A percentile compares a stretch with the other conserved stretches of the same genome.
phyloP scores from a whole-genome alignment of 768 basidiomycete genomes.

The Lactarius deliciosus region DNA sequence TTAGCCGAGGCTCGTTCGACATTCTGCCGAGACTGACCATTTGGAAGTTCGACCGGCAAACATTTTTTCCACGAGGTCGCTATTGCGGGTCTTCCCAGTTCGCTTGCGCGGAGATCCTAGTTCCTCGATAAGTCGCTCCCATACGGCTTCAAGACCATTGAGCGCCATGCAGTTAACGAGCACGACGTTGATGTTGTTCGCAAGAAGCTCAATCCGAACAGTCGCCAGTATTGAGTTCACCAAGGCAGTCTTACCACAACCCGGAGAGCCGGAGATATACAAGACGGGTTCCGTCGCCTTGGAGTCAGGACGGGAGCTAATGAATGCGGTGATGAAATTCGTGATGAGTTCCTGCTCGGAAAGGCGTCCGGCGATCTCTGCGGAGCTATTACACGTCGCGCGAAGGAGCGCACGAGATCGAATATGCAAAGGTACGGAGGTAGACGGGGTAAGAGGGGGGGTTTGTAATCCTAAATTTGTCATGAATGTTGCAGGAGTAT shows the following conservation, averaged over 20 bases:
- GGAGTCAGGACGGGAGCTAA: constrained; percentile 36
- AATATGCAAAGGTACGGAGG: constrained; percentile 47
- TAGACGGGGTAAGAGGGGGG: constrained; percentile 61
- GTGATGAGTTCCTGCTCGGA: constrained; percentile 57
- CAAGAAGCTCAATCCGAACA: constrained; percentile 39
- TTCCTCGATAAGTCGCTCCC: constrained; percentile 65
- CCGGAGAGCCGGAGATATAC: constrained; percentile 92
- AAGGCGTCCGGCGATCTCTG: constrained; percentile 66
- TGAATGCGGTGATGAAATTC: constrained; percentile 59
- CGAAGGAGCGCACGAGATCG: constrained; percentile 72
- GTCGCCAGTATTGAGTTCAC: constrained; percentile 60
- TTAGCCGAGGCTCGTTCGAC: constrained; percentile 27
- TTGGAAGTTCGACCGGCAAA: constrained; percentile 47
- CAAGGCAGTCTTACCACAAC: constrained; percentile 89
- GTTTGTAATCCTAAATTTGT: constrained; percentile 50
- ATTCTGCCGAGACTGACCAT: constrained; percentile 45
- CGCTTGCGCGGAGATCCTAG: constrained; percentile 41
- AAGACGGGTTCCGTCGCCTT: constrained; percentile 46
- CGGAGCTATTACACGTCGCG: constrained; percentile 59
- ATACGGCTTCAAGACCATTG: constrained; percentile 62
- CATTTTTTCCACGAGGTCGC: constrained; percentile 43
- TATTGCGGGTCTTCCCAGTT: constrained; percentile 44
- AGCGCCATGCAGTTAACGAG: constrained; percentile 82
- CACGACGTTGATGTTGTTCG: constrained; percentile 48
- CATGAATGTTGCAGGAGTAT: constrained; percentile 47